Conservation (phyloP, 257 asterid species). For the Cinchona pubescens region DNA sequence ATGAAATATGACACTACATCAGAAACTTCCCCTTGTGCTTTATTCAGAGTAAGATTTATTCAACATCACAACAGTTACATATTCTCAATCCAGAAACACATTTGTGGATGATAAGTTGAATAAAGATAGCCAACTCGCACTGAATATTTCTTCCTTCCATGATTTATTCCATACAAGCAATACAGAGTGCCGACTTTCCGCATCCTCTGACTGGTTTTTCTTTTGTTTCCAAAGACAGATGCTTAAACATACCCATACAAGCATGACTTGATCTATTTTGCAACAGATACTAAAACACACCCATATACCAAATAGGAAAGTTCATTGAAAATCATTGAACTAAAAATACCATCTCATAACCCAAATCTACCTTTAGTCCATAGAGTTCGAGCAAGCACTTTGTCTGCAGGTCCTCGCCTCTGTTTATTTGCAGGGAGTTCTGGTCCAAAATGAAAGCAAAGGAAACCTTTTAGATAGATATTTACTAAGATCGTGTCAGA, state of each 20-base stretch:
- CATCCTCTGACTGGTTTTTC: background rate
- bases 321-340: background rate
- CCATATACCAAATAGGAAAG: background rate
- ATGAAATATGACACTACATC: background rate
- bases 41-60: background rate
- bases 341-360: conserved; percentile 3
- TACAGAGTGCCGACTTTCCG: background rate
- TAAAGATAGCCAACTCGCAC: background rate
- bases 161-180: background rate
- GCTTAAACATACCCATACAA: background rate
- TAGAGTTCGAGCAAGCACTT: conserved; percentile 96
- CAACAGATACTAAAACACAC: background rate
- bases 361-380: conserved; percentile 76
- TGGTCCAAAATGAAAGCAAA: conserved; percentile 35
- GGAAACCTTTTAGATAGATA: conserved; percentile 7
- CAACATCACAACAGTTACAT: background rate
- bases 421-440: conserved; percentile 83
- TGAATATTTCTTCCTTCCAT: background rate
- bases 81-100: background rate
- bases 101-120: background rate
- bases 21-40: background rate
- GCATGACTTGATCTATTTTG: no score
- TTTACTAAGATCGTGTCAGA: background rate
- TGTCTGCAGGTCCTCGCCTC: conserved; percentile 96
- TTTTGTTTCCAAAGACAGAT: background rate